Conservation (phyloP, 2,329 filamentous ascomycete genomes). For the Chrysosporium queenslandicum region DNA sequence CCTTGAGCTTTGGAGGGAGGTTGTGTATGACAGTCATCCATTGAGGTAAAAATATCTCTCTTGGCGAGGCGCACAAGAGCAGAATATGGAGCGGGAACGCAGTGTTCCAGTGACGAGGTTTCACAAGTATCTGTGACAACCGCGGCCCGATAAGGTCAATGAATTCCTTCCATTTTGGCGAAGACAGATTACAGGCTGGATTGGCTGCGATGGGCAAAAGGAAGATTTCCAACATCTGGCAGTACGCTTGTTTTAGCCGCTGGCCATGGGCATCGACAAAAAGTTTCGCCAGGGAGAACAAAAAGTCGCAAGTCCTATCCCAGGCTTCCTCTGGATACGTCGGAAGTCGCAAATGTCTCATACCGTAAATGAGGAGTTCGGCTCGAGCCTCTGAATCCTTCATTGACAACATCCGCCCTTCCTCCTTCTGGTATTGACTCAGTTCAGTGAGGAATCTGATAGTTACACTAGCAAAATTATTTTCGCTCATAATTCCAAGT, state of each 20-base stretch:
- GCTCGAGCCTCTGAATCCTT: conserved; percentile 68
- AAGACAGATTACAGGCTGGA: conserved; percentile 64
- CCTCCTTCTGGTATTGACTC: conserved; percentile 64
- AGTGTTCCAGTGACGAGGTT: conserved; percentile 83
- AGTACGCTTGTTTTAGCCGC: conserved; percentile 86
- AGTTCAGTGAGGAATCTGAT: conserved; percentile 74
- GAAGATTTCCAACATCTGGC: conserved; percentile 78
- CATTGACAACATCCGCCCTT: conserved; percentile 39
- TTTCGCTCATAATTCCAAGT: conserved; percentile 89
- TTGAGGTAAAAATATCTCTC: conserved; percentile 71
- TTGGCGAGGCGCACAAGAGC: conserved; percentile 75
- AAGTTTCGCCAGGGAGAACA: conserved; percentile 68
- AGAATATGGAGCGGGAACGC: conserved; percentile 82
- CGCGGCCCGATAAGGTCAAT: conserved; percentile 67
- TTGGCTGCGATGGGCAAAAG: conserved; percentile 78
- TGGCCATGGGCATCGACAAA: conserved; percentile 81
- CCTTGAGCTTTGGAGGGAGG: conserved; percentile 72
- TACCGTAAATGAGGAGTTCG: conserved; percentile 77
- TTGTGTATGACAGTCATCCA: conserved; percentile 76
- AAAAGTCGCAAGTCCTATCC: conserved; percentile 80
- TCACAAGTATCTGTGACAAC: conserved; percentile 73
- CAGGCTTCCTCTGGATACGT: conserved; percentile 64
- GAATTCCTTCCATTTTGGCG: conserved; percentile 79
- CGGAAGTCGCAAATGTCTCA: conserved; percentile 78
- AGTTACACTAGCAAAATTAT: conserved; percentile 78